phyloP scores from a whole-genome alignment of 768 basidiomycete genomes.

The Hygrocybe punicea region DNA sequence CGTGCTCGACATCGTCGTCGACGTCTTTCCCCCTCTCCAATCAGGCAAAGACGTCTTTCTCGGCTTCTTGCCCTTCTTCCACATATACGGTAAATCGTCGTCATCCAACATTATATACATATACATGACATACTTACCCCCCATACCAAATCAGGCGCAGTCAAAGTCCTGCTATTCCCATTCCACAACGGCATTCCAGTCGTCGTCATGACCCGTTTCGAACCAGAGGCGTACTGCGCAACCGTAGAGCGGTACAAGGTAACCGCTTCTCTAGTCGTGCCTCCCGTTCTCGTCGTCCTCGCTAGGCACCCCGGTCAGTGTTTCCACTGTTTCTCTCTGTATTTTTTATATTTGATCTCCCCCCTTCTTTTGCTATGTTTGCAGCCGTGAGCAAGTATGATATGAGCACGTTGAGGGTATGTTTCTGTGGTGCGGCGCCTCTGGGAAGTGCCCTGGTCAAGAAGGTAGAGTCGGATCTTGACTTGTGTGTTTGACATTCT shows the following conservation, averaged over 20 bases:
- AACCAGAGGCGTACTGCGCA: constrained; percentile 63
- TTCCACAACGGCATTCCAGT: constrained; percentile 48
- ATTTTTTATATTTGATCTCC: neutral
- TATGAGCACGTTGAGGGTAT: constrained; percentile 50
- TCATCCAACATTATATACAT: no score
- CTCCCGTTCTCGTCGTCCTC: constrained; percentile 79
- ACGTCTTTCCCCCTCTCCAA: constrained; percentile 42
- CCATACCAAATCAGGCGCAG: constrained; percentile 40
- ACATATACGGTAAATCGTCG: constrained; percentile 45
- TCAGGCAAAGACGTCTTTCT: constrained; percentile 50
- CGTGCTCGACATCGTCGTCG: constrained; percentile 49
- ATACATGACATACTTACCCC: neutral
- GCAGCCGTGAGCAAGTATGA: constrained; percentile 70
- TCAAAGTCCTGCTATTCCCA: constrained; percentile 62
- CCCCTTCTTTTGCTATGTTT: no score
- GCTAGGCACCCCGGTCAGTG: constrained; percentile 63
- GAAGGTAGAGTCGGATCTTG: no score
- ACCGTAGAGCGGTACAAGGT: constrained; percentile 64
- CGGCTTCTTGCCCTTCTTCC: constrained; percentile 61
- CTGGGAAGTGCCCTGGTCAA: constrained; percentile 60
- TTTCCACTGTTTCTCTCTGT: neutral
- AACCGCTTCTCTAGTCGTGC: constrained; percentile 61
- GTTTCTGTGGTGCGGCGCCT: constrained; percentile 81
- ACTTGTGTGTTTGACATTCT: no score
- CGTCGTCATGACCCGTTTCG: constrained; percentile 65